A percentile compares a stretch with the other conserved stretches of the same genome.
phyloP scores from a whole-genome alignment of 2,329 filamentous ascomycete genomes.

The Coniosporium tulheliwenetii region DNA sequence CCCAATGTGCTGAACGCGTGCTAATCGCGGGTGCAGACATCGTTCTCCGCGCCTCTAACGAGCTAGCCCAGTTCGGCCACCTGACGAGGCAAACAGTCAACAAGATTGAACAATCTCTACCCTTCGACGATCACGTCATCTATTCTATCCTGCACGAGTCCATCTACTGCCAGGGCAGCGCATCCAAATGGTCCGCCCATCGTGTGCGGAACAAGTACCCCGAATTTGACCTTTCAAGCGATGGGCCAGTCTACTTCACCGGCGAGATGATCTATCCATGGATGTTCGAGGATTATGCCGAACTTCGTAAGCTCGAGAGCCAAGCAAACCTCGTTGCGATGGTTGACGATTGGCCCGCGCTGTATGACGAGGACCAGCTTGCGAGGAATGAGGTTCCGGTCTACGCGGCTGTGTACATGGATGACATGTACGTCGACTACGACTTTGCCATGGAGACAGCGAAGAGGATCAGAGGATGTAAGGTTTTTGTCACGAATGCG shows the following conservation, averaged over 20 bases:
- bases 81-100: slow-evolving; percentile 57
- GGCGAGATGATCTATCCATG: slow-evolving; percentile 87
- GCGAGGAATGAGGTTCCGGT: slow-evolving; percentile 67
- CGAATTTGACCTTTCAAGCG: slow-evolving; percentile 29
- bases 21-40: slow-evolving; percentile 28
- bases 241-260: slow-evolving; percentile 57
- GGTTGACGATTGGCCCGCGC: slow-evolving; percentile 51
- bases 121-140: slow-evolving; percentile 63
- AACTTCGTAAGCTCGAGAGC: slow-evolving; percentile 52
- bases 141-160: slow-evolving; percentile 81
- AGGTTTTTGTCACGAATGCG: slow-evolving; percentile 70
- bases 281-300: slow-evolving; percentile 67
- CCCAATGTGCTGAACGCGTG: not conserved
- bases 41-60: slow-evolving; percentile 53
- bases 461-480: slow-evolving; percentile 55
- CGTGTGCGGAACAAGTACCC: slow-evolving; percentile 39
- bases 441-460: slow-evolving; percentile 60
- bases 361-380: slow-evolving; percentile 65
- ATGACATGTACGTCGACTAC: slow-evolving; percentile 89
- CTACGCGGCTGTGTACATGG: slow-evolving; percentile 67
- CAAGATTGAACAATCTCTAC: slow-evolving; percentile 48
- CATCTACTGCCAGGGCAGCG: slow-evolving; percentile 60
- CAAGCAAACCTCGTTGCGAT: slow-evolving; percentile 57
- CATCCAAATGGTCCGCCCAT: slow-evolving; percentile 62
- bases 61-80: slow-evolving; percentile 62